A percentile compares a stretch with the other conserved stretches of the same genome.
Conservation (phyloP, 352 stramenopile genomes). For the Globisporangium carolinianum region DNA sequence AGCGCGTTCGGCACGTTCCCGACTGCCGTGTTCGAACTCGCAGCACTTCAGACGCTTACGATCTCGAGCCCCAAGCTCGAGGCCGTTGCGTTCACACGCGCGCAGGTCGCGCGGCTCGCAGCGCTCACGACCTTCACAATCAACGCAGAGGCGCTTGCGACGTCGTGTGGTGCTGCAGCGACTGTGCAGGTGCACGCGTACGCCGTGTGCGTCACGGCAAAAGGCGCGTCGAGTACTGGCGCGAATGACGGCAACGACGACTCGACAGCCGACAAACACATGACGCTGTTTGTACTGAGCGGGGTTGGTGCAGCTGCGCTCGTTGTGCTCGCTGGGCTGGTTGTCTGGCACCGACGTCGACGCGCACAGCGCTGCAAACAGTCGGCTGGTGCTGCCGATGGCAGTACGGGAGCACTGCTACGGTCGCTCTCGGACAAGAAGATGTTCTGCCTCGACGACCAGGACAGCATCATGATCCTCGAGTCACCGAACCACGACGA, state of each 20-base stretch:
- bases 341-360: neutral
- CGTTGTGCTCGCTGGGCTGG: neutral
- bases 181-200: constrained; percentile 13
- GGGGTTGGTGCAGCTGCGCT: neutral
- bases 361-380: neutral
- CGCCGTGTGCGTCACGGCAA: constrained; percentile 17
- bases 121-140: constrained; percentile 23
- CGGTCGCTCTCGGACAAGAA: constrained; percentile 10
- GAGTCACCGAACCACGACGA: constrained; percentile 3
- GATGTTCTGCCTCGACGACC: constrained; percentile 13
- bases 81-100: constrained; percentile 16
- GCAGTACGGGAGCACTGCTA: neutral
- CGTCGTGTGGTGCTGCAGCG: constrained; percentile 8
- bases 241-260: neutral
- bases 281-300: constrained; percentile 1
- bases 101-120: constrained; percentile 20
- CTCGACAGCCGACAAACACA: neutral
- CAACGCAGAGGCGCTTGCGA: constrained; percentile 17
- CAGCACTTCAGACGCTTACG: constrained; percentile 14
- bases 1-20: constrained; percentile 16
- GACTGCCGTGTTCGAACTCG: constrained; percentile 12
- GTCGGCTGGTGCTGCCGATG: too few relatives aligned
- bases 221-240: neutral
- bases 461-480: constrained; percentile 12
- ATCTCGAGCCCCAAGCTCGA: constrained; percentile 17